Evolutionary conservation across 2,329 filamentous ascomycete species (phyloP), one percentile per base, ranked within the genome.

Genomic region (Colletotrichum acutatum): DNA sequence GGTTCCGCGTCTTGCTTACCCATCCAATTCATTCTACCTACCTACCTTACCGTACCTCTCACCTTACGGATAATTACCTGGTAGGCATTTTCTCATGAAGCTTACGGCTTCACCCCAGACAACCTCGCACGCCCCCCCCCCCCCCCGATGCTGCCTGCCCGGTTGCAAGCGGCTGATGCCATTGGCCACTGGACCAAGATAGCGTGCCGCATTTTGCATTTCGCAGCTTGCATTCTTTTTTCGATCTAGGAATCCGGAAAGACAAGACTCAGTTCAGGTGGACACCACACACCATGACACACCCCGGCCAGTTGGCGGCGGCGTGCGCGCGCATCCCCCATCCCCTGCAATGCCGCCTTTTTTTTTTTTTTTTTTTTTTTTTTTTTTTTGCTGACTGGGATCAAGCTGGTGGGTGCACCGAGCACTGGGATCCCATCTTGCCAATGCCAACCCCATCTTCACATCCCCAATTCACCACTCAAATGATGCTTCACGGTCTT

Each of bases 161-260:
- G 34, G 16, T 54, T 30, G 12, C 46, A 16, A 46, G 46, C 26
- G 66, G 24, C 66, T 42, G 56, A 73, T 32, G 49, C 49, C 49
- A 71, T 71, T 73, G 71, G 61, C 58, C 30, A 28, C 24, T 37
- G 46, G 8, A n/a, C 60, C 42, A n/a, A 28, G 42, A 49, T 58
- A 49, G 56, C 54, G 46, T 56, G 60, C 61, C 65, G 56, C 69
- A 26, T 24, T 60, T 71, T 56, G 30, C 63, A 49, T 58, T 30
- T 68, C 32, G 58, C 46, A 57, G 49, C 28, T 53, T 26, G n/a
- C 32, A 56, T 32, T 28, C 11, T 14, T 24, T 58, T 34, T 58
- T 49, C 19, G 42, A 49, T 49, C 42, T 49, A 49, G 42, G 19
- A 22, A 49, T 49, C 42, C 42, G 19, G 42, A 49, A 49, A 49